Conservation (phyloP, 2,329 filamentous ascomycete genomes). For the Claviceps fusiformis region DNA sequence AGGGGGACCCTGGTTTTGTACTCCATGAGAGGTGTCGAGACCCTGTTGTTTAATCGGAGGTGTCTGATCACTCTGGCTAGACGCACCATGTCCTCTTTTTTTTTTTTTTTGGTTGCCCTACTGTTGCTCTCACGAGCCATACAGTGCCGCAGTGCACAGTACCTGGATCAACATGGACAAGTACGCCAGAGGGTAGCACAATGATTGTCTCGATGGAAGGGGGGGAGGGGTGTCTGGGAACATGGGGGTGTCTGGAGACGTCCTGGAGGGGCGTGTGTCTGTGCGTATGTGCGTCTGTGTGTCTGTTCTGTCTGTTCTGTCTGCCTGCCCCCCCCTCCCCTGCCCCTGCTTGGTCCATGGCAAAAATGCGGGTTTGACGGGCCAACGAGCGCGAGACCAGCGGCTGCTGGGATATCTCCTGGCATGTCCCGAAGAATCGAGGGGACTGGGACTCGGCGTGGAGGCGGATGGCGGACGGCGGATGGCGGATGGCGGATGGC, state of each 20-base stretch:
- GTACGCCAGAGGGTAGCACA: slow-evolving; percentile 14
- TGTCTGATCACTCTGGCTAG: slow-evolving; percentile 12
- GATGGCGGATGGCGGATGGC: too few species aligned
- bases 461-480: too few species aligned
- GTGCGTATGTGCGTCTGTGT: slow-evolving; percentile 14
- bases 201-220: slow-evolving; percentile 19
- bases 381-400: background rate
- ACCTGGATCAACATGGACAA: slow-evolving; percentile 18
- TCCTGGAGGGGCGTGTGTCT: too few species aligned
- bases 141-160: slow-evolving; percentile 4
- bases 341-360: slow-evolving; percentile 4
- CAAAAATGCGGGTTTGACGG: background rate
- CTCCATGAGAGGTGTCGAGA: slow-evolving; percentile 13
- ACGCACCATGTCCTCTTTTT: slow-evolving; percentile 17
- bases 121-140: slow-evolving; percentile 4
- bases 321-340: slow-evolving; percentile 17
- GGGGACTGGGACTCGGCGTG: background rate
- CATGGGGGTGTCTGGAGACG: too few species aligned
- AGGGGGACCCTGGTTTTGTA: slow-evolving; percentile 20
- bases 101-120: slow-evolving; percentile 13
- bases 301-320: slow-evolving; percentile 17
- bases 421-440: background rate
- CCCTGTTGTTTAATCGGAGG: slow-evolving; percentile 10
- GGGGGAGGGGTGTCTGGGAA: slow-evolving; percentile 10
- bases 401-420: background rate